Conservation (phyloP, 805 yeast species). For the Isabelozyma pseudorhagii region DNA sequence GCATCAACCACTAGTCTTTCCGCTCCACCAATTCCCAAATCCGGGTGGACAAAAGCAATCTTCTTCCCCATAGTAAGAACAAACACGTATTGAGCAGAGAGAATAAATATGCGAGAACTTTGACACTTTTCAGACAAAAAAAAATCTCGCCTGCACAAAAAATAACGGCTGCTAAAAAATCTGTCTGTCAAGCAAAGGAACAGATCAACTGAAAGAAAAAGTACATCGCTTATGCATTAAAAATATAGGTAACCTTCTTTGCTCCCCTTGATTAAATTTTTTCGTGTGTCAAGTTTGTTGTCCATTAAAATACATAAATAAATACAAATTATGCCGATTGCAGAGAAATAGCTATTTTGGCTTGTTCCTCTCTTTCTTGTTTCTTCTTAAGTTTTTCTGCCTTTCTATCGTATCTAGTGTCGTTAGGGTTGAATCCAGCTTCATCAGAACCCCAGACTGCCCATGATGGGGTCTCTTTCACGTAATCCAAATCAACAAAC, state of each 20-base stretch:
- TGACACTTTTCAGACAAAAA: background rate
- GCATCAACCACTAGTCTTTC: slow-evolving; percentile 96
- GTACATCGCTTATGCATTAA: background rate
- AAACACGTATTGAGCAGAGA: background rate
- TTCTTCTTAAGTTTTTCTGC: slow-evolving; percentile 54
- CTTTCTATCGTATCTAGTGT: slow-evolving; percentile 63
- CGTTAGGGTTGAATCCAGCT: slow-evolving; percentile 90
- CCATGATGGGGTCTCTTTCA: slow-evolving; percentile 82
- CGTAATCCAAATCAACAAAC: slow-evolving; percentile 78
- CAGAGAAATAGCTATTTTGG: slow-evolving; percentile 5
- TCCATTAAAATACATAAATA: no score
- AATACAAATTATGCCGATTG: background rate
- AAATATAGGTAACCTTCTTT: background rate
- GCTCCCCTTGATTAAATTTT: no score
- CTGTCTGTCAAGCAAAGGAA: background rate
- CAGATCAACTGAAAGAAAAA: no score
- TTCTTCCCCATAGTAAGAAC: slow-evolving; percentile 21
- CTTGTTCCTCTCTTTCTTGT: slow-evolving; percentile 32
- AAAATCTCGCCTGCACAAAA: background rate
- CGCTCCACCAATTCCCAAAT: slow-evolving; percentile 96
- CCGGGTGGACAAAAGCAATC: slow-evolving; percentile 92
- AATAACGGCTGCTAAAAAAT: background rate
- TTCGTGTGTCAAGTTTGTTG: no score
- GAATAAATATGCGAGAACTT: background rate
- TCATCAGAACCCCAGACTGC: slow-evolving; percentile 82